Evolutionary conservation across 306 rosid genomes (phyloP), one percentile per base, ranked within the genome.

Genomic region (Dalbergia oliveri): DNA sequence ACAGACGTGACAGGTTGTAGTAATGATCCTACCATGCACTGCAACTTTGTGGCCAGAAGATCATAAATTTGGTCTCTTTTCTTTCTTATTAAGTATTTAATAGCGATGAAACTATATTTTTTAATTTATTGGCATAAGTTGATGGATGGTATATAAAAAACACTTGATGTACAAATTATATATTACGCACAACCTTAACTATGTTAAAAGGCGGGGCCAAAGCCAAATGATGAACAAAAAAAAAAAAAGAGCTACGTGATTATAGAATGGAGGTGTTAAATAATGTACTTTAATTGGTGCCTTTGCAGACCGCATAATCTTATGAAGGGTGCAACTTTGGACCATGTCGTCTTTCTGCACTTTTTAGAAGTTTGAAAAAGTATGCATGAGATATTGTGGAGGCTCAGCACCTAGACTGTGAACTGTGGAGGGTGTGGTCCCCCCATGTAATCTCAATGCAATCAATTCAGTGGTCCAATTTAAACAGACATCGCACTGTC

Each of bases 281-380:
- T 63, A 19, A 79, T 81, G n/a, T 63, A 81, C 58, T 80, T 86
- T 86, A 50, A 37, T 72, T 26, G 21, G 73, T 84, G 76, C 86
- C 86, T 87, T 87, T 53, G 81, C 60, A 63, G 53, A 62, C 67
- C 39, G 44, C 75, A 70, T 73, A 76, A 80, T 76, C 72, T 72
- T 73, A 66, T 80, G 43, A 66, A 69, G 53, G 56, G 75, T 63
- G 62, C 60, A 81, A 75, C 84, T 84, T 87, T 85, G 76, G 89
- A 76, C 82, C 87, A 65, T 60, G 84, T 81, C 75, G 86, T 39
- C 82, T 72, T 62, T 47, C n/a, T 45, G 57, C 86, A 83, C 84
- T 87, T 82, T 75, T 68, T 3, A 4, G 8, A 81, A 80, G 80
- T 76, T 84, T 78, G 84, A 81, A 87, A 87, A 89, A 85, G 81